phyloP scores from a whole-genome alignment of 2,329 filamentous ascomycete genomes.

The Alternaria sp. region DNA sequence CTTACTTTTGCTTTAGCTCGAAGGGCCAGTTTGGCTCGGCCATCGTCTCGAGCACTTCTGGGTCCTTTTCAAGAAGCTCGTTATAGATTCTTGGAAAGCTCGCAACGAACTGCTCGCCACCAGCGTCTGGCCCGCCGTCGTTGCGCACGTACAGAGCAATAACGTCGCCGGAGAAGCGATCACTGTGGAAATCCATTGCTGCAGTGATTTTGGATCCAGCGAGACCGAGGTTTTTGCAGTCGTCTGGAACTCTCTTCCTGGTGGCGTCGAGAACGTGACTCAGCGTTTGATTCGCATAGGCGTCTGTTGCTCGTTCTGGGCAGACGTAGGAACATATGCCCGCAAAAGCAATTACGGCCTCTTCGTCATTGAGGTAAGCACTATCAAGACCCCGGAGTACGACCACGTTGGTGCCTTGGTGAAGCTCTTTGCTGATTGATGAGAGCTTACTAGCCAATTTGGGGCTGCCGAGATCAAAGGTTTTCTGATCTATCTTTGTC shows the following conservation, averaged over 20 bases:
- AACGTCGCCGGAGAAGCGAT: conserved; percentile 47
- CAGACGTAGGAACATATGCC: conserved; percentile 42
- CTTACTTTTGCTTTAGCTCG: conserved; percentile 47
- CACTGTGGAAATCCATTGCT: conserved; percentile 48
- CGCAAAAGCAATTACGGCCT: conserved; percentile 45
- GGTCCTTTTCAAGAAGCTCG: conserved; percentile 39
- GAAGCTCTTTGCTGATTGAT: conserved; percentile 35
- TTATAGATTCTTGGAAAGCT: conserved; percentile 48
- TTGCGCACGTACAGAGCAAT: conserved; percentile 44
- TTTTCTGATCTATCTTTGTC: conserved; percentile 27
- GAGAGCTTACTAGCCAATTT: conserved; percentile 33
- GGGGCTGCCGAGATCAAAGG: conserved; percentile 35
- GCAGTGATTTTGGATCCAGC: conserved; percentile 46
- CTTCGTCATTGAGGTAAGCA: conserved; percentile 45
- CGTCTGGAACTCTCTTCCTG: conserved; percentile 37
- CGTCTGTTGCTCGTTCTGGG: conserved; percentile 43
- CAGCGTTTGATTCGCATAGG: conserved; percentile 47
- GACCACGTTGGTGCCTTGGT: conserved; percentile 36
- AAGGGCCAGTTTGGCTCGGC: conserved; percentile 45
- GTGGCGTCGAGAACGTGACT: conserved; percentile 48
- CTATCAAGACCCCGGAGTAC: conserved; percentile 42
- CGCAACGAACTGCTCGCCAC: conserved; percentile 43
- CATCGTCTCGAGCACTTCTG: conserved; percentile 45
- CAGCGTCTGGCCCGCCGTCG: conserved; percentile 37
- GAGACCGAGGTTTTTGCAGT: conserved; percentile 44